Base-by-base conservation (phyloP, 768 basidiomycete genomes). In the Suillus clintonianus region DNA sequence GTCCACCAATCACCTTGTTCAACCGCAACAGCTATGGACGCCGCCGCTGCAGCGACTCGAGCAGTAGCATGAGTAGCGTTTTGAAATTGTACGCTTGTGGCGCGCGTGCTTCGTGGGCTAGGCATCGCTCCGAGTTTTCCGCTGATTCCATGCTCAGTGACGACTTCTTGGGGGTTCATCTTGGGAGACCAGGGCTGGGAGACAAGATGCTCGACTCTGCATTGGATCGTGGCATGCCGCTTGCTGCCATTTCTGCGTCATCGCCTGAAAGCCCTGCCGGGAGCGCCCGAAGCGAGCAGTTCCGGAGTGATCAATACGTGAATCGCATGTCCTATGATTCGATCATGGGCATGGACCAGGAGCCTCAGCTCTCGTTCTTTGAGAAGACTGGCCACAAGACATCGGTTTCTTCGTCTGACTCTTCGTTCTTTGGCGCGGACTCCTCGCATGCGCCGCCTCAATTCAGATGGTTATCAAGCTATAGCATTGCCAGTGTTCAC, bases 171-270 rank as follows among this genome's bases (percentile, higher is more conserved):
- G 80, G 76, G 4, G 74, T 79, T 67, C 78, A 83, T n/a, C 74
- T 90, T 0, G 86, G 82, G 2, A 83, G 92, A 11, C 92, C 92
- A 2, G 90, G 88, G 3, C 72, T 94, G 4, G 92, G 92, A 1
- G 92, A 94, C 74, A 94, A 93, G 82, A 94, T 94, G 92, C 90
- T 94, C 65, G 87, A 90, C 42, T 86, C 81, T 37, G 82, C 76
- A 14, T 73, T 68, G 8, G 85, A 85, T 41, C 82, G 80, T 54
- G 83, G 81, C 1, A 80, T 83, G 64, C 84, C 89, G 0, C 79
- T 92, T 32, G 71, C 81, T 0, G 78, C 89, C 0, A 91, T 92
- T 64, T 84, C 88, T 1, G 89, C 85, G 0, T 91, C 90, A 0
- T 89, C 90, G 1, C 72, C 82, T 0, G 83, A 82, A 53, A 84